Percentiles rank a stretch among this genome's conserved stretches.
These are phyloP conservation scores for Lichina pygmaea DNA, from an alignment of 495 filamentous ascomycete genomes.

Conservation along the genomic window DNA sequence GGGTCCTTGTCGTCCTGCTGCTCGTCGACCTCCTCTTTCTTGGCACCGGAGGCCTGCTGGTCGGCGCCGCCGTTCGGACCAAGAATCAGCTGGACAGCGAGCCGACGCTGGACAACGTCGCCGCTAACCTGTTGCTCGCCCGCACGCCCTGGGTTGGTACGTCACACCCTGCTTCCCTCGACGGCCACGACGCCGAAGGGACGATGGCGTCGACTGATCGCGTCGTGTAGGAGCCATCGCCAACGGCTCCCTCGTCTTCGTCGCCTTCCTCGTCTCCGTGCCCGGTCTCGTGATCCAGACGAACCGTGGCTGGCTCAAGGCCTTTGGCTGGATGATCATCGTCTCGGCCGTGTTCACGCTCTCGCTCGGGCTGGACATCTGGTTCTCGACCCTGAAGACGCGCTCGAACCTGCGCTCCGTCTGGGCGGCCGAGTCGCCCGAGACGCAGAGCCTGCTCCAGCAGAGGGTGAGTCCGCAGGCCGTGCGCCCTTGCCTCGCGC, in stretches of 20 bases:
- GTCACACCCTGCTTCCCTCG: neutral
- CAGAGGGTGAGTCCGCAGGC: slow-evolving; percentile 21
- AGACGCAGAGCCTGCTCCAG: slow-evolving; percentile 34
- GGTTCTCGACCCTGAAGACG: slow-evolving; percentile 40
- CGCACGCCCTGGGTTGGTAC: slow-evolving; percentile 4
- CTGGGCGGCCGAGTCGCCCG: slow-evolving; percentile 23
- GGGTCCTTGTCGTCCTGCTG: slow-evolving; percentile 28
- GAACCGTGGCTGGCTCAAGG: slow-evolving; percentile 15
- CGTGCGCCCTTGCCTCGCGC: neutral
- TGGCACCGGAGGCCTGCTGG: slow-evolving; percentile 30
- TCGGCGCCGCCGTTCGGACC: slow-evolving; percentile 33
- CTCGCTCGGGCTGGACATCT: slow-evolving; percentile 34
- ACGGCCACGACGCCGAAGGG: neutral
- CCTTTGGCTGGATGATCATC: slow-evolving; percentile 29
- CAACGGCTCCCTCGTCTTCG: slow-evolving; percentile 36
- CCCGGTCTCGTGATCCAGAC: slow-evolving; percentile 12
- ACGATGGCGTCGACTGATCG: neutral
- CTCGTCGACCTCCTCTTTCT: slow-evolving; percentile 32
- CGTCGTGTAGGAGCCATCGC: slow-evolving; percentile 26
- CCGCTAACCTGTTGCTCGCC: slow-evolving; percentile 31
- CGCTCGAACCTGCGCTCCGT: slow-evolving; percentile 24
- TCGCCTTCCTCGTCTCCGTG: slow-evolving; percentile 18
- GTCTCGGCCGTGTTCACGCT: slow-evolving; percentile 35
- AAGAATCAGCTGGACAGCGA: slow-evolving; percentile 18
- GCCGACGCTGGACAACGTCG: slow-evolving; percentile 25